Evolutionary conservation across 768 basidiomycete genomes (phyloP).

Genomic region (Tylopilus sp.): DNA sequence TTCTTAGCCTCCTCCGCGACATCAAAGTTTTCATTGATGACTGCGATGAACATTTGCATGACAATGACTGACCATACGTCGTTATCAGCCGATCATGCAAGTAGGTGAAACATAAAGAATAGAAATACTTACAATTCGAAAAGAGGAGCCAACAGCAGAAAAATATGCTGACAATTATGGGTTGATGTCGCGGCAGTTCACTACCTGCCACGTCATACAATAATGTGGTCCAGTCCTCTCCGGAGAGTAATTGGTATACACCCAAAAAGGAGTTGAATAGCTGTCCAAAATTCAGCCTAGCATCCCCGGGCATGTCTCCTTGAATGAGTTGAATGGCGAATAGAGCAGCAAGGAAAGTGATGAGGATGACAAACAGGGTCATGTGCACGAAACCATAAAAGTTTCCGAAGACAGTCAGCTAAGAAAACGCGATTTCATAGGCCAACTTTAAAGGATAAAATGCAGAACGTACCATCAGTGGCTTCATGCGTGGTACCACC

Average conservation of each 20-base stretch:
- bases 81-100: neutral
- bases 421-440: neutral
- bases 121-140: no score
- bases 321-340: slow-evolving; percentile 81
- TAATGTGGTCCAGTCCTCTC: slow-evolving; percentile 90
- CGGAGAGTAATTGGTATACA: slow-evolving; percentile 86
- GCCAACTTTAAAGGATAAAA: slow-evolving; percentile 1
- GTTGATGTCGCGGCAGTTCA: no score
- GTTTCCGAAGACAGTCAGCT: slow-evolving; percentile 90
- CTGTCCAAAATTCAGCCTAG: slow-evolving; percentile 72
- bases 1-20: slow-evolving; percentile 90
- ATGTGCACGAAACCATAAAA: slow-evolving; percentile 89
- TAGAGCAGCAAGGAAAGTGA: slow-evolving; percentile 84
- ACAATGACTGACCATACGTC: slow-evolving; percentile 63
- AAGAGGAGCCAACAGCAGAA: no score
- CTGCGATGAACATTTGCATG: slow-evolving; percentile 94
- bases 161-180: no score
- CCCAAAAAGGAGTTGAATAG: slow-evolving; percentile 82
- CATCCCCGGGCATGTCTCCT: slow-evolving; percentile 61
- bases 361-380: slow-evolving; percentile 82
- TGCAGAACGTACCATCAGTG: slow-evolving; percentile 55
- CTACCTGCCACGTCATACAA: slow-evolving; percentile 44
- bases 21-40: slow-evolving; percentile 93
- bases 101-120: neutral
- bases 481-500: slow-evolving; percentile 86